Percentiles rank a stretch among this genome's conserved stretches.
Evolutionary conservation across 305 asterid species (phyloP).

Genomic region (Euphrasia arctica): DNA sequence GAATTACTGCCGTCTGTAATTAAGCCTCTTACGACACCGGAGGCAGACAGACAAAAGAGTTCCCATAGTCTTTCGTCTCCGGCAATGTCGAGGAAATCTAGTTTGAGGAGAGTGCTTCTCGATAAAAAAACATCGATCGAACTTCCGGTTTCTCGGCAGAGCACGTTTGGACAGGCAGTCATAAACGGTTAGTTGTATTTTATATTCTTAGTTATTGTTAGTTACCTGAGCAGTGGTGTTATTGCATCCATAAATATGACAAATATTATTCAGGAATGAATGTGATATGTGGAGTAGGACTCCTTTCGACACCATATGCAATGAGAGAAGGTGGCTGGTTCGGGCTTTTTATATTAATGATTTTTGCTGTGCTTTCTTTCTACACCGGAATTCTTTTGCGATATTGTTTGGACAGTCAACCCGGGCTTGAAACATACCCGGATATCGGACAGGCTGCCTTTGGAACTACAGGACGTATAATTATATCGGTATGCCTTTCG

Average conservation of each 20-base stretch:
- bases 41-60: constrained; percentile 43
- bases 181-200: constrained; percentile 51
- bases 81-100: constrained; percentile 42
- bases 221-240: not conserved
- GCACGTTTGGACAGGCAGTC: constrained; percentile 79
- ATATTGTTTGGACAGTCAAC: constrained; percentile 78
- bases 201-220: not conserved
- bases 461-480: constrained; percentile 63
- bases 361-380: constrained; percentile 65
- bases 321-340: constrained; percentile 85
- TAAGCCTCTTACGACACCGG: constrained; percentile 48
- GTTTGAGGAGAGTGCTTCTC: constrained; percentile 30
- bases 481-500: constrained; percentile 63
- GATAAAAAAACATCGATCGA: constrained; percentile 45
- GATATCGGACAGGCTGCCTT: constrained; percentile 98
- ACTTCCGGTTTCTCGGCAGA: constrained; percentile 42
- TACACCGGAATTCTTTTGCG: constrained; percentile 84
- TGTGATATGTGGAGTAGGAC: constrained; percentile 90
- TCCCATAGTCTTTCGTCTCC: constrained; percentile 51
- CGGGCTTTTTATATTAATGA: constrained; percentile 58
- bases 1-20: constrained; percentile 59
- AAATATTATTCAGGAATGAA: constrained; percentile 53
- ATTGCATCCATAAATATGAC: too few species aligned
- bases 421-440: constrained; percentile 88
- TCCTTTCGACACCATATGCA: constrained; percentile 87